Conservation (phyloP, 2,329 filamentous ascomycete species). For the Scedosporium aurantiacum region DNA sequence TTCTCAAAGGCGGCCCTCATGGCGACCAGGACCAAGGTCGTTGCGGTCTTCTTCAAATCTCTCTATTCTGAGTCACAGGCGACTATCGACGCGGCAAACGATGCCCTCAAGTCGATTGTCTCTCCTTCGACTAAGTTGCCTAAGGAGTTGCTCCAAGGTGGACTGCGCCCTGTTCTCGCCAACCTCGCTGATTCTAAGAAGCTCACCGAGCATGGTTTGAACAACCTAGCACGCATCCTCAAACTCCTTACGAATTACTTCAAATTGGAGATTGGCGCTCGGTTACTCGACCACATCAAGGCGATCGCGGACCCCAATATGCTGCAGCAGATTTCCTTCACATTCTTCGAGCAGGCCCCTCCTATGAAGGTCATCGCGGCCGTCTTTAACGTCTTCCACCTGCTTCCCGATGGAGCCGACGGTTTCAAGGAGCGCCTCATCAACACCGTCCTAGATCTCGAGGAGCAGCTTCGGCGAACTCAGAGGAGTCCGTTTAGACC, state of each 20-base stretch:
- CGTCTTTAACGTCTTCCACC: slow-evolving; percentile 92
- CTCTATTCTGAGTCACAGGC: slow-evolving; percentile 87
- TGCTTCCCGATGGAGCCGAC: slow-evolving; percentile 83
- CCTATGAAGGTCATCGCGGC: slow-evolving; percentile 92
- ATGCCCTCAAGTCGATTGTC: slow-evolving; percentile 77
- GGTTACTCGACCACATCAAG: slow-evolving; percentile 89
- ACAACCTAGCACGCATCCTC: slow-evolving; percentile 79
- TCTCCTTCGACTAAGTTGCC: slow-evolving; percentile 83
- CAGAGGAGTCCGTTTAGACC: slow-evolving; percentile 84
- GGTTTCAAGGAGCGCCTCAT: slow-evolving; percentile 86
- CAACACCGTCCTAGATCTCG: slow-evolving; percentile 79
- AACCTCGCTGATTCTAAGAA: slow-evolving; percentile 91
- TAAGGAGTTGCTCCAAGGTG: slow-evolving; percentile 89
- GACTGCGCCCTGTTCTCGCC: slow-evolving; percentile 86
- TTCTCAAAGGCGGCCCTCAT: slow-evolving; percentile 66
- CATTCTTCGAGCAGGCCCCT: slow-evolving; percentile 81
- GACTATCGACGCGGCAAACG: slow-evolving; percentile 88
- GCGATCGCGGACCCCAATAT: slow-evolving; percentile 70
- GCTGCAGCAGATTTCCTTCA: slow-evolving; percentile 87
- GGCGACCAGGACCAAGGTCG: slow-evolving; percentile 58
- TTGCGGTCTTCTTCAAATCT: slow-evolving; percentile 95
- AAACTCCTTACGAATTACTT: slow-evolving; percentile 96
- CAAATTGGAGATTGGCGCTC: slow-evolving; percentile 92
- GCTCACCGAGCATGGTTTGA: slow-evolving; percentile 76
- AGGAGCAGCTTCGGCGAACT: slow-evolving; percentile 74